Conservation (phyloP, 495 filamentous ascomycete species). For the Neurospora sp. region DNA sequence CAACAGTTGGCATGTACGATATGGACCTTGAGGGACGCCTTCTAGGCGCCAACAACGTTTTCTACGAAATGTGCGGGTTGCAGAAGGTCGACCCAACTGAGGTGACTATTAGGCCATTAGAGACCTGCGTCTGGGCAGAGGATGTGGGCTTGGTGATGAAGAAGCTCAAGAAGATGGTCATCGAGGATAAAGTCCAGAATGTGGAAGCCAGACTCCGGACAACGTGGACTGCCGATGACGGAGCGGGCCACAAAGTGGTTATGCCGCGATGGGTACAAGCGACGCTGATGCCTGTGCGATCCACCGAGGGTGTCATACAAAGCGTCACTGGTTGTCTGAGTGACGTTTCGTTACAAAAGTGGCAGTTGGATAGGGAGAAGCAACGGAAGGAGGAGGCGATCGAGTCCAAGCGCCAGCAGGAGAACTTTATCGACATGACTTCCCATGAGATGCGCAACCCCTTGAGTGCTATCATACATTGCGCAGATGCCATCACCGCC, state of each 20-base stretch:
- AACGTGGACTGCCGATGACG: slow-evolving; percentile 21
- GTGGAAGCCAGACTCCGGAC: slow-evolving; percentile 27
- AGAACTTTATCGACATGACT: slow-evolving; percentile 72
- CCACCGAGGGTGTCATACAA: slow-evolving; percentile 19
- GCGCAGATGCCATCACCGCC: slow-evolving; percentile 44
- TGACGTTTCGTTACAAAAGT: slow-evolving; percentile 29
- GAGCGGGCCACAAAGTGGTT: slow-evolving; percentile 16
- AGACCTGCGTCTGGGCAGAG: slow-evolving; percentile 23
- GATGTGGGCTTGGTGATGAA: slow-evolving; percentile 15
- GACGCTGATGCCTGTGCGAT: slow-evolving; percentile 25
- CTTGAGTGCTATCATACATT: slow-evolving; percentile 60
- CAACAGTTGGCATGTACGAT: slow-evolving; percentile 39
- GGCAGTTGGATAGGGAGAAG: slow-evolving; percentile 28
- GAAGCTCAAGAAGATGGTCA: slow-evolving; percentile 19
- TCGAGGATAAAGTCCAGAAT: slow-evolving; percentile 18
- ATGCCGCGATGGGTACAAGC: slow-evolving; percentile 25
- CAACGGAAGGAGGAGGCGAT: slow-evolving; percentile 34
- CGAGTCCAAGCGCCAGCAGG: slow-evolving; percentile 38
- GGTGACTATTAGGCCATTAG: slow-evolving; percentile 24
- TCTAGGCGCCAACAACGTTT: slow-evolving; percentile 33
- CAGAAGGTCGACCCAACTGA: slow-evolving; percentile 21
- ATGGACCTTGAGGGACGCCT: slow-evolving; percentile 34
- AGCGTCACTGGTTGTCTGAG: slow-evolving; percentile 29
- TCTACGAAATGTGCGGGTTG: slow-evolving; percentile 35
- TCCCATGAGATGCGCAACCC: slow-evolving; percentile 73